A percentile compares a stretch with the other conserved stretches of the same genome.
Evolutionary conservation across 805 yeast genomes (phyloP).

Genomic region (Candida tammaniensis): DNA sequence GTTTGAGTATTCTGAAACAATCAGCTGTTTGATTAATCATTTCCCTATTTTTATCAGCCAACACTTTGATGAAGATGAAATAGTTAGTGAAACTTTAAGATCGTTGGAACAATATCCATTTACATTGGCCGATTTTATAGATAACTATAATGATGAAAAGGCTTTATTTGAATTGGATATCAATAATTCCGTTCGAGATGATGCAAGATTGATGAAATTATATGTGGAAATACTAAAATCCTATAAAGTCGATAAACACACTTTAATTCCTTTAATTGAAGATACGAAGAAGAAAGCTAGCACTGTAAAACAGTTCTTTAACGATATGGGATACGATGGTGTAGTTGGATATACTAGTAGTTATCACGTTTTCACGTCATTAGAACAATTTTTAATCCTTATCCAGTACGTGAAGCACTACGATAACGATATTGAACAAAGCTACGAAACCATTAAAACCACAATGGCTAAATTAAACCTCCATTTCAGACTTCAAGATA

Average conservation of each 20-base stretch:
- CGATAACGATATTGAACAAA: not conserved
- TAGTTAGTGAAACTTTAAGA: not conserved
- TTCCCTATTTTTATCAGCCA: not conserved
- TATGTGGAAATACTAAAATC: too few relatives aligned
- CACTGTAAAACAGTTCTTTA: not conserved
- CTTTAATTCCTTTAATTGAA: too few relatives aligned
- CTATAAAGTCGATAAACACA: too few relatives aligned
- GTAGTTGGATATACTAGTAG: conserved; percentile 4
- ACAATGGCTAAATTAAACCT: too few relatives aligned
- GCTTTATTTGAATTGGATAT: conserved; percentile 65
- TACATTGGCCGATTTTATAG: not conserved
- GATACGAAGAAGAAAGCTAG: not conserved
- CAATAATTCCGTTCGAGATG: conserved; percentile 62
- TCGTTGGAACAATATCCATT: too few relatives aligned
- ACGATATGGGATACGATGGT: conserved; percentile 3
- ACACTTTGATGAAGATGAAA: too few relatives aligned
- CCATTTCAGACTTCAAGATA: too few relatives aligned
- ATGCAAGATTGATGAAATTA: too few relatives aligned
- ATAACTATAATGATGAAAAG: conserved; percentile 17
- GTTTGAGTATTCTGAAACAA: not conserved
- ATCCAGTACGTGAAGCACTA: conserved; percentile 1
- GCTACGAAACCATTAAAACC: too few relatives aligned
- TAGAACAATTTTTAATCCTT: not conserved
- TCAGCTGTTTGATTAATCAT: not conserved
- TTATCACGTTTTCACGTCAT: not conserved